These are phyloP conservation scores for Penicillium samsonianum DNA, from an alignment of 495 filamentous ascomycete genomes.

Conservation along the genomic window DNA sequence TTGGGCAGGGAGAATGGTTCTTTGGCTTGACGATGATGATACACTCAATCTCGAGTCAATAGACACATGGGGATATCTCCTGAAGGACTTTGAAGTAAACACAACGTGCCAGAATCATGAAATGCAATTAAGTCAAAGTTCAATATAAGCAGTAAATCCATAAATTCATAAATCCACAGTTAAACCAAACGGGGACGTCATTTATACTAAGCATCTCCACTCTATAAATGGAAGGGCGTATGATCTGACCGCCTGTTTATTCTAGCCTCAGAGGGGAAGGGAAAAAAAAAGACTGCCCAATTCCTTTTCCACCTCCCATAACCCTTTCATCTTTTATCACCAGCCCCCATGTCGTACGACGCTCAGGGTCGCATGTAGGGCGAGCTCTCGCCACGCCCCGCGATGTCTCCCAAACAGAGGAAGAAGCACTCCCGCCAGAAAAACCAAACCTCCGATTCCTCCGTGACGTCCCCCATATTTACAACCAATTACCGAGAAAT, in stretches of 20 bases:
- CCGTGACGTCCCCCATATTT: slow-evolving; percentile 31
- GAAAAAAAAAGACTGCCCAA: slow-evolving; percentile 17
- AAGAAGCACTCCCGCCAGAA: slow-evolving; percentile 40
- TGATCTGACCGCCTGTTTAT: slow-evolving; percentile 31
- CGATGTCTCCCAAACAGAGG: slow-evolving; percentile 55
- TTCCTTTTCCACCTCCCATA: slow-evolving; percentile 10
- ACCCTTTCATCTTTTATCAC: slow-evolving; percentile 2
- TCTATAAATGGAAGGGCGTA: slow-evolving; percentile 22
- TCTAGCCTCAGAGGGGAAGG: slow-evolving; percentile 6
- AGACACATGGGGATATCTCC: background rate
- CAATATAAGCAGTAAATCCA: background rate
- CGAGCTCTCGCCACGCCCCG: slow-evolving; percentile 43
- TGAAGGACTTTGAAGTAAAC: background rate
- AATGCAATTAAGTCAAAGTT: background rate
- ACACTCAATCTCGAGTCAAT: background rate
- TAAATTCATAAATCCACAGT: background rate
- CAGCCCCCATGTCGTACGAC: slow-evolving; percentile 22
- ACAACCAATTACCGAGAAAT: slow-evolving; percentile 75
- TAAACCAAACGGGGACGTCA: slow-evolving; percentile 11
- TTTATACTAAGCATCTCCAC: slow-evolving; percentile 12
- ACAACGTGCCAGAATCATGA: background rate
- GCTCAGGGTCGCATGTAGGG: slow-evolving; percentile 30
- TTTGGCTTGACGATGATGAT: background rate
- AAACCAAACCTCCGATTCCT: slow-evolving; percentile 35
- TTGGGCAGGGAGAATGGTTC: slow-evolving; percentile 11